phyloP scores from a whole-genome alignment of 2,329 filamentous ascomycete genomes.

The Ophiocordyceps camponoti-leonardi region DNA sequence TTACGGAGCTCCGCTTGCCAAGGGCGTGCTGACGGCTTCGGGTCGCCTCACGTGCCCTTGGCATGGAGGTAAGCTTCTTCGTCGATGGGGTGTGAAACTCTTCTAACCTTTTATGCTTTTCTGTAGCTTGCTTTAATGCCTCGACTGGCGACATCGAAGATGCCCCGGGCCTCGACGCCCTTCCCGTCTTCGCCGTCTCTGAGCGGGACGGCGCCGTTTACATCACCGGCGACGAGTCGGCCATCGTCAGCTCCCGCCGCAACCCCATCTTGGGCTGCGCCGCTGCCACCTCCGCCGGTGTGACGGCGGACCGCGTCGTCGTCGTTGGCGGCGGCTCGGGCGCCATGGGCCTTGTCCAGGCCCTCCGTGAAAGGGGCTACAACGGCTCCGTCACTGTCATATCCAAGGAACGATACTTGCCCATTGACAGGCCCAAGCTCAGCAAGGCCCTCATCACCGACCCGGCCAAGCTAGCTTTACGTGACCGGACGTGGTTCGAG shows the following conservation, averaged over 20 bases:
- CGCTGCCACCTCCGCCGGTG: constrained; percentile 20
- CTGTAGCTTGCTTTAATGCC: constrained; percentile 75
- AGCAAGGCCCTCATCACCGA: constrained; percentile 87
- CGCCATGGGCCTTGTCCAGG: constrained; percentile 65
- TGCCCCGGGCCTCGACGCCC: constrained; percentile 74
- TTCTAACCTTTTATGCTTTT: neutral
- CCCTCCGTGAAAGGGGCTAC: constrained; percentile 67
- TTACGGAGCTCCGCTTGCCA: constrained; percentile 78
- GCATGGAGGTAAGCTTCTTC: constrained; percentile 63
- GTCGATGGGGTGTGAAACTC: neutral
- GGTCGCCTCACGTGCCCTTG: constrained; percentile 85
- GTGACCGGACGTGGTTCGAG: constrained; percentile 64
- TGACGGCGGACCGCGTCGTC: constrained; percentile 50
- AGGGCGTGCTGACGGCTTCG: constrained; percentile 67
- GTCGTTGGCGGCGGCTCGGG: constrained; percentile 80
- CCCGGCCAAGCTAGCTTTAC: constrained; percentile 57
- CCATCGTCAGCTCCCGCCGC: constrained; percentile 61
- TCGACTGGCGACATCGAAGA: constrained; percentile 87
- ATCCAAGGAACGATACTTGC: constrained; percentile 66
- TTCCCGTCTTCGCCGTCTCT: constrained; percentile 64
- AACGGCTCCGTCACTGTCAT: constrained; percentile 67
- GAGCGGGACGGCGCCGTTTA: constrained; percentile 75
- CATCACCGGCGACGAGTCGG: constrained; percentile 61
- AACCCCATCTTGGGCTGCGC: constrained; percentile 58
- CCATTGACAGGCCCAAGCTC: constrained; percentile 87